Percentiles rank a stretch among this genome's conserved stretches.
Evolutionary conservation across 768 basidiomycete genomes (phyloP).

Genomic region (Pisolithus sp.): DNA sequence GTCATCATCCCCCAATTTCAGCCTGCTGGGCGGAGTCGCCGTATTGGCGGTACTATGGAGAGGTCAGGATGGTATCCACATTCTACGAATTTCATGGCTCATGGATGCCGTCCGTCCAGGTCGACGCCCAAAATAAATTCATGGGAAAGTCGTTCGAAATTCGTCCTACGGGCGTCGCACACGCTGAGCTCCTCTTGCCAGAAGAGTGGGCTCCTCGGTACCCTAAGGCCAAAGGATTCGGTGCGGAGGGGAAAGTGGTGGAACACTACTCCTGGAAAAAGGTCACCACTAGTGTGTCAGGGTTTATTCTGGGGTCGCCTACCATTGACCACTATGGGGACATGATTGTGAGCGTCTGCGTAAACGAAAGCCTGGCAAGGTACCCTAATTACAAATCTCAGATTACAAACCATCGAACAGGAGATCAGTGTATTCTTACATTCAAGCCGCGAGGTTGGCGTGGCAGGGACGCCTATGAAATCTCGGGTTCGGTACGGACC

Average conservation of each 20-base stretch:
- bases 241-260: slow-evolving; percentile 48
- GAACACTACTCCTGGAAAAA: slow-evolving; percentile 98
- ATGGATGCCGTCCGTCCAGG: slow-evolving; percentile 35
- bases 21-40: slow-evolving; percentile 94
- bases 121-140: slow-evolving; percentile 95
- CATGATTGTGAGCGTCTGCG: slow-evolving; percentile 68
- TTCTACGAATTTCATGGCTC: background rate
- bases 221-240: slow-evolving; percentile 45
- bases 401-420: slow-evolving; percentile 87
- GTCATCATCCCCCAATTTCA: slow-evolving; percentile 94
- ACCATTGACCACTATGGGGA: slow-evolving; percentile 93
- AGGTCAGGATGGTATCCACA: slow-evolving; percentile 36
- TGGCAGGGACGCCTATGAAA: slow-evolving; percentile 87
- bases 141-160: slow-evolving; percentile 97
- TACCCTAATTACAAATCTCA: slow-evolving; percentile 19
- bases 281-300: slow-evolving; percentile 84
- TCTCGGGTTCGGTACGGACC: slow-evolving; percentile 78
- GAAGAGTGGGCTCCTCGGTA: slow-evolving; percentile 56
- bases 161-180: slow-evolving; percentile 89
- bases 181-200: slow-evolving; percentile 76
- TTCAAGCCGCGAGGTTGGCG: slow-evolving; percentile 98
- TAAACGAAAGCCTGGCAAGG: background rate
- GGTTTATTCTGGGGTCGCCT: slow-evolving; percentile 86
- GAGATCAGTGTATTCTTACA: slow-evolving; percentile 79
- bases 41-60: slow-evolving; percentile 85